phyloP scores from a whole-genome alignment of 2,329 filamentous ascomycete genomes.

The Ophiostoma ulmi region DNA sequence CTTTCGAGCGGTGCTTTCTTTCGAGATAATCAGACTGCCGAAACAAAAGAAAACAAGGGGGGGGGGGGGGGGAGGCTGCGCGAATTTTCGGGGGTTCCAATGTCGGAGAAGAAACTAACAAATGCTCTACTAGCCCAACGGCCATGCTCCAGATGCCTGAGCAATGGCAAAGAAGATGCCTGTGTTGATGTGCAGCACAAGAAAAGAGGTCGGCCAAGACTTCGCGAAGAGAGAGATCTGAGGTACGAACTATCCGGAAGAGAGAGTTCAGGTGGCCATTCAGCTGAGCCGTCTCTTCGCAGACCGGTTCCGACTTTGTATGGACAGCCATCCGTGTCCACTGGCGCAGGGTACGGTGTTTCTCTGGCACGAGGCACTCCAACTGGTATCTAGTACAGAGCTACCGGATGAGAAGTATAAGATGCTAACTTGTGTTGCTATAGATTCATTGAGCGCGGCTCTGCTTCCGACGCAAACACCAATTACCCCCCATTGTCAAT shows the following conservation, averaged over 20 bases:
- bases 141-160: slow-evolving; percentile 71
- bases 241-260: slow-evolving; percentile 49
- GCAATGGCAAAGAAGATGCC: slow-evolving; percentile 72
- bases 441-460: slow-evolving; percentile 49
- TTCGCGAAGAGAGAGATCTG: slow-evolving; percentile 65
- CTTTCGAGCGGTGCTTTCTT: background rate
- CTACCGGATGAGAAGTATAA: slow-evolving; percentile 36
- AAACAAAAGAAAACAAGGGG: background rate
- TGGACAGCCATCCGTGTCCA: slow-evolving; percentile 39
- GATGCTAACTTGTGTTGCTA: slow-evolving; percentile 34
- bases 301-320: slow-evolving; percentile 48
- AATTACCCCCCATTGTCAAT: slow-evolving; percentile 44
- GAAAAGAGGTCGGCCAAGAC: slow-evolving; percentile 70
- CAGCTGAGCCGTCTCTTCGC: slow-evolving; percentile 43
- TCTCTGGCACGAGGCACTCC: slow-evolving; percentile 39
- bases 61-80: too few species aligned
- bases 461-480: slow-evolving; percentile 46
- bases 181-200: slow-evolving; percentile 84
- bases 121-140: slow-evolving; percentile 54
- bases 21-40: too few species aligned
- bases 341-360: slow-evolving; percentile 44
- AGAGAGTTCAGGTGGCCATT: slow-evolving; percentile 40
- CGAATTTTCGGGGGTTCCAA: background rate
- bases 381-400: slow-evolving; percentile 42
- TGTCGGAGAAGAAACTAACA: background rate